phyloP scores from a whole-genome alignment of 768 basidiomycete species.

The Mycena olivaceomarginata region DNA sequence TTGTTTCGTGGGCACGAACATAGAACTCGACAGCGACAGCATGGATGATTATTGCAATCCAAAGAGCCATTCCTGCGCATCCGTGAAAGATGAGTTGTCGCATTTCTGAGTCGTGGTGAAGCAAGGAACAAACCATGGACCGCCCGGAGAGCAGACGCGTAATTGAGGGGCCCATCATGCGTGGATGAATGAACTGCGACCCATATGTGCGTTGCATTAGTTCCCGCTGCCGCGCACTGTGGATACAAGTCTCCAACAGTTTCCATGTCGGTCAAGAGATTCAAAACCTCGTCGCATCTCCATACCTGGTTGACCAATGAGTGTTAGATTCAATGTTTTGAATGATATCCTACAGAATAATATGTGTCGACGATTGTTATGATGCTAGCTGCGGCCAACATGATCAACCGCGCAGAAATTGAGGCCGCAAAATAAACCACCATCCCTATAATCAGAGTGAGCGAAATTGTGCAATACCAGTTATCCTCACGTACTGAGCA shows the following conservation, averaged over 20 bases:
- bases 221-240: conserved; percentile 42
- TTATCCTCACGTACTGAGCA: conserved; percentile 46
- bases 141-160: conserved; percentile 46
- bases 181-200: conserved; percentile 48
- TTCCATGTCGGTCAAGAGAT: conserved; percentile 35
- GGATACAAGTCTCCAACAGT: conserved; percentile 36
- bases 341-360: conserved; percentile 42
- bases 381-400: conserved; percentile 41
- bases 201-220: conserved; percentile 32
- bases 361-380: conserved; percentile 48
- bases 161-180: conserved; percentile 33
- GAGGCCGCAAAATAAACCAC: conserved; percentile 45
- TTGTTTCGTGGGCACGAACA: conserved; percentile 38
- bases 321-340: not conserved
- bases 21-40: conserved; percentile 47
- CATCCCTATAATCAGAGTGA: conserved; percentile 38
- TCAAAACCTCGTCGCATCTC: conserved; percentile 52
- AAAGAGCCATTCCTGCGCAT: conserved; percentile 47
- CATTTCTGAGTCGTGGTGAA: not conserved
- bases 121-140: conserved; percentile 36
- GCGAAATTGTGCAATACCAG: not conserved
- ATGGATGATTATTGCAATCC: conserved; percentile 49
- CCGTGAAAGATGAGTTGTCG: not conserved
- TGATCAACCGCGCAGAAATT: conserved; percentile 46
- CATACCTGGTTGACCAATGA: conserved; percentile 33